Conservation (phyloP, 164 flowering plant species). For the Vitis labrusca region DNA sequence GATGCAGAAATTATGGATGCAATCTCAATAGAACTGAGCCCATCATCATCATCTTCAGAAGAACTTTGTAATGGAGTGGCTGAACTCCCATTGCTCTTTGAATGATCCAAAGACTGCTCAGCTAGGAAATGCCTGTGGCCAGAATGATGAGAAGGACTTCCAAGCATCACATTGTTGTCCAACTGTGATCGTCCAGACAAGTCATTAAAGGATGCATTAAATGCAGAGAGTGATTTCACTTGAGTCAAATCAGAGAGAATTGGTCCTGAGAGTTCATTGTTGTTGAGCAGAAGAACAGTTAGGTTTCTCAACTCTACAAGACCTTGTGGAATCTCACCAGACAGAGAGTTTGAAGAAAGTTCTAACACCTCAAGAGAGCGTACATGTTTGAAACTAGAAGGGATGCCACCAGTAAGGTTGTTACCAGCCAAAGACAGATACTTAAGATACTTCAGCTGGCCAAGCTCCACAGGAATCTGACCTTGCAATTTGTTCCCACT, state of each 20-base stretch:
- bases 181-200: conserved; percentile 15
- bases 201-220: conserved; percentile 29
- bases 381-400: conserved; percentile 17
- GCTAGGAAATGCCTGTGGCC: conserved; percentile 7
- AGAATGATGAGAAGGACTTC: conserved; percentile 16
- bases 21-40: conserved; percentile 44
- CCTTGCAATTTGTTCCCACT: conserved; percentile 30
- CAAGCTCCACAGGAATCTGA: conserved; percentile 19
- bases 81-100: not conserved
- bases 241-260: conserved; percentile 28
- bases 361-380: conserved; percentile 27
- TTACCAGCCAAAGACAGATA: conserved; percentile 27
- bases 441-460: conserved; percentile 21
- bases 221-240: conserved; percentile 14
- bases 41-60: conserved; percentile 4
- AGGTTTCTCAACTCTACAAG: conserved; percentile 24
- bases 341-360: conserved; percentile 31
- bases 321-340: conserved; percentile 30
- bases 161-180: conserved; percentile 6
- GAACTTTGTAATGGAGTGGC: conserved; percentile 12
- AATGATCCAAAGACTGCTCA: conserved; percentile 6
- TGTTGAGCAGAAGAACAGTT: conserved; percentile 22
- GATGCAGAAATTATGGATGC: conserved; percentile 52
- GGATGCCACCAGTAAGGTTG: conserved; percentile 34
- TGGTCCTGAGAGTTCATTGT: conserved; percentile 30